A percentile compares a stretch with the other conserved stretches of the same genome.
These are phyloP conservation scores for Mantamonas sphyraenae DNA, from an alignment of 78 protist species.

Conservation along the genomic window DNA sequence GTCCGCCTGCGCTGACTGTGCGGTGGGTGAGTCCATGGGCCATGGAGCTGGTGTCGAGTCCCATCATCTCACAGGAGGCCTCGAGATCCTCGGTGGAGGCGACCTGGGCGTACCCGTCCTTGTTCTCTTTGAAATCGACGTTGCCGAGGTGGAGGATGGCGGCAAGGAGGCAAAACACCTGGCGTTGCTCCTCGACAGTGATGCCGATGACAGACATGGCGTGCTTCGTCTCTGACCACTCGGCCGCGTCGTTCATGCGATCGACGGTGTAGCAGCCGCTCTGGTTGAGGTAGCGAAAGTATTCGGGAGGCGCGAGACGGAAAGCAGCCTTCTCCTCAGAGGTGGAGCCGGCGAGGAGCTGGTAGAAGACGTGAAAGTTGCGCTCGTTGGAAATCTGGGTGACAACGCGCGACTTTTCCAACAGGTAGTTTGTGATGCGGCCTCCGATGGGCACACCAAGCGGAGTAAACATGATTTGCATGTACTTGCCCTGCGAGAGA, in stretches of 20 bases:
- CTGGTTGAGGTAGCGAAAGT: constrained; percentile 51
- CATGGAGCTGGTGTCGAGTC: not conserved
- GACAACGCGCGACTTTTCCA: constrained; percentile 52
- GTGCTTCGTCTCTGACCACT: constrained; percentile 44
- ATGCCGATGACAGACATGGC: constrained; percentile 78
- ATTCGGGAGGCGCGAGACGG: constrained; percentile 38
- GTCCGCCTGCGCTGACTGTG: too few relatives aligned
- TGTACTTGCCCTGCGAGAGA: not conserved
- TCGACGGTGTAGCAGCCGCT: constrained; percentile 40
- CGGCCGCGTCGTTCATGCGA: constrained; percentile 43
- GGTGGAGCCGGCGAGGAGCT: constrained; percentile 22
- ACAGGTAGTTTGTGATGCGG: constrained; percentile 46
- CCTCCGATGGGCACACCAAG: constrained; percentile 84
- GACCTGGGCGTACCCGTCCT: constrained; percentile 44
- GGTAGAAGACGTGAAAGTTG: too few relatives aligned
- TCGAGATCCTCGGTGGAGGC: constrained; percentile 8
- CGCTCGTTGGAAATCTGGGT: constrained; percentile 1
- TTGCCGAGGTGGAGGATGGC: constrained; percentile 80
- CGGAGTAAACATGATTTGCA: constrained; percentile 59
- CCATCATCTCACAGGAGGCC: not conserved
- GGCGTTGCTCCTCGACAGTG: constrained; percentile 30
- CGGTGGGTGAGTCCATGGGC: too few relatives aligned
- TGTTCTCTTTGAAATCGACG: constrained; percentile 44
- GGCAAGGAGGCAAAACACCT: constrained; percentile 57
- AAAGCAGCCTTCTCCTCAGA: not conserved